Evolutionary conservation across 768 basidiomycete genomes (phyloP).

Genomic region (Hygrophorus pudorinus): DNA sequence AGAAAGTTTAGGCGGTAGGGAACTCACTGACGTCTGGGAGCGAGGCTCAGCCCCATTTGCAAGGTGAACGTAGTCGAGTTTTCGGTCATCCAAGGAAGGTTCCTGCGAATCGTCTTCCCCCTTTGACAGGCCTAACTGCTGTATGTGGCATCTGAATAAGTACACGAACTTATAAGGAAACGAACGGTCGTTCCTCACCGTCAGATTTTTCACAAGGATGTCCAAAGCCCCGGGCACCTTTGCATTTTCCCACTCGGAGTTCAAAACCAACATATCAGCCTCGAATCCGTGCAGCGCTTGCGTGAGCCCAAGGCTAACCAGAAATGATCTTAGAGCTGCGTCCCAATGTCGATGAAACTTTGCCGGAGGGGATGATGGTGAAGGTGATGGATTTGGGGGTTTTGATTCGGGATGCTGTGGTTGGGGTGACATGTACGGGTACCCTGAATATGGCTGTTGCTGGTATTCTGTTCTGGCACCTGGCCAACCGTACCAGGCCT

Average conservation of each 20-base stretch:
- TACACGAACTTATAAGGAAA: neutral
- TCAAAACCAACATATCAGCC: conserved; percentile 64
- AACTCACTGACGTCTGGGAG: conserved; percentile 51
- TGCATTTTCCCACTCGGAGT: conserved; percentile 49
- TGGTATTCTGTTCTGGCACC: too few species aligned
- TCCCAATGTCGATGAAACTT: conserved; percentile 53
- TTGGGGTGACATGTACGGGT: too few species aligned
- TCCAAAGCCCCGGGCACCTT: conserved; percentile 46
- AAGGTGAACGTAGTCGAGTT: conserved; percentile 49
- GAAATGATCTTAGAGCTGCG: conserved; percentile 39
- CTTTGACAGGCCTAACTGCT: conserved; percentile 16
- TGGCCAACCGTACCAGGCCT: too few species aligned
- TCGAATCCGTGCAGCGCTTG: conserved; percentile 58
- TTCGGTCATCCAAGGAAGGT: conserved; percentile 52
- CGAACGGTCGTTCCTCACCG: conserved; percentile 26
- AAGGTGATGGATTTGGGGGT: conserved; percentile 10
- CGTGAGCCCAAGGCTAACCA: conserved; percentile 42
- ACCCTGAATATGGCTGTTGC: too few species aligned
- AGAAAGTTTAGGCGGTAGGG: neutral
- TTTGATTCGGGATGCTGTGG: too few species aligned
- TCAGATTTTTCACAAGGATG: conserved; percentile 38
- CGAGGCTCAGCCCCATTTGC: conserved; percentile 35
- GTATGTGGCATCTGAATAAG: conserved; percentile 5
- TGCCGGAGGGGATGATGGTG: conserved; percentile 27
- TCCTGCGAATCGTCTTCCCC: conserved; percentile 4